phyloP scores from a whole-genome alignment of 768 basidiomycete genomes.

The Sutorius australiensis region DNA sequence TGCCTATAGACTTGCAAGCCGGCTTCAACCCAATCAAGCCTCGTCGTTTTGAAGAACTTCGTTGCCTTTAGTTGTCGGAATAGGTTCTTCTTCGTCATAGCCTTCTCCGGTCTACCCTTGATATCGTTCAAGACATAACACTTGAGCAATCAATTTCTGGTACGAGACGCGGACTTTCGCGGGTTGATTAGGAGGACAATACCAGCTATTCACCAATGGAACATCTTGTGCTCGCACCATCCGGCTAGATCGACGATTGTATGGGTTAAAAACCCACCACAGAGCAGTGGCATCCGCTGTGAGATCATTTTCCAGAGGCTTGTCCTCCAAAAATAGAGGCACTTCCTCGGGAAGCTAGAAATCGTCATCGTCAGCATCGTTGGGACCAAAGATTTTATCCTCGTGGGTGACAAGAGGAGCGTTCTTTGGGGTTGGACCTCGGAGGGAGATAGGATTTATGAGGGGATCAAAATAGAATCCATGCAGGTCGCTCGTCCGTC shows the following conservation, averaged over 20 bases:
- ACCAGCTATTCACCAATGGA: conserved; percentile 97
- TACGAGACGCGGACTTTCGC: conserved; percentile 99
- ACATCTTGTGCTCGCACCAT: conserved; percentile 95
- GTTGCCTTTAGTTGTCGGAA: conserved; percentile 97
- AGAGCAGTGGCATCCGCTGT: conserved; percentile 96
- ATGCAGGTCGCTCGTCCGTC: conserved; percentile 96
- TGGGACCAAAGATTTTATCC: conserved; percentile 87
- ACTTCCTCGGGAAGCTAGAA: conserved; percentile 80
- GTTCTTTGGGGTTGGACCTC: conserved; percentile 82
- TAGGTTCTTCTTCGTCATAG: conserved; percentile 96
- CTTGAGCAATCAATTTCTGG: conserved; percentile 95
- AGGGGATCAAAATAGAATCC: conserved; percentile 99
- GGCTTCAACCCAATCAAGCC: conserved; percentile 98
- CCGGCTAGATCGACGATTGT: conserved; percentile 85
- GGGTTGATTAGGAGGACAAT: conserved; percentile 92
- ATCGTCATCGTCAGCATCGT: conserved; percentile 78
- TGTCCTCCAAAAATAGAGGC: conserved; percentile 76
- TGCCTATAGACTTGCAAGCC: conserved; percentile 98
- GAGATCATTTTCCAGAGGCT: conserved; percentile 79
- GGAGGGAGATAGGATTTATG: conserved; percentile 95
- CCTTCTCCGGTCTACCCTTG: conserved; percentile 83
- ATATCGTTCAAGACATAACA: conserved; percentile 94
- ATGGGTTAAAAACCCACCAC: conserved; percentile 99
- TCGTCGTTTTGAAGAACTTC: conserved; percentile 99
- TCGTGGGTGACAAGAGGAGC: conserved; percentile 82